Base-by-base conservation (phyloP, 2,329 filamentous ascomycete species). In the Claviceps sp. region DNA sequence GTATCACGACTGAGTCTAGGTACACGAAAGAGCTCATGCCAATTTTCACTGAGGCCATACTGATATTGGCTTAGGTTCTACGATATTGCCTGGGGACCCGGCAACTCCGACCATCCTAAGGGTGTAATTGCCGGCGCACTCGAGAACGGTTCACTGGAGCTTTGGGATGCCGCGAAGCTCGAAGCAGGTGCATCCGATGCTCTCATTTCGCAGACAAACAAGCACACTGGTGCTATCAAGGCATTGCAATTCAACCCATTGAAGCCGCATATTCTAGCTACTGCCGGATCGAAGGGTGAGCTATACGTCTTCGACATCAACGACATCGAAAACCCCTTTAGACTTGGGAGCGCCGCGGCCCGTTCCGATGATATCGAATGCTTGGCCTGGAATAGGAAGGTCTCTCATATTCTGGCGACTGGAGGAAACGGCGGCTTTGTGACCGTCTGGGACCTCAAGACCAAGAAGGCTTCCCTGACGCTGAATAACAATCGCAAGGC, bases 391-490 rank as follows among this genome's bases (percentile, higher is more conserved):
- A 98, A 98, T 71, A 90, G 89, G 65, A 97, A 95, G 72, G 91
- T 97, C 43, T 82, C 91, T 14, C 91, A 98, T 65, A 98, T 98
- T 65, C 73, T 98, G 59, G 93, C 91, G 18, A 97, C 91, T 9
- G 93, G 93, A 58, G 91, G 90, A 64, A 86, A 82, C 56, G 90
- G 89, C 48, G 93, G 93, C 4, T 95, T 97, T 63, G 90, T 97
- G 38, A 97, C 93, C 2, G 91, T 98, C 18, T 98, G 93, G 93
- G 93, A 98, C 70, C 78, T 97, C 58, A 96, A 95, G 75, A 89
- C 88, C 13, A 97, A 95, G 79, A 96, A 95, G 72, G 89, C 95
- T 60, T 96, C 90, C 52, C 73, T 98, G 69, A 96, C 90, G 38
- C 75, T 98, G 58, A 98, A 96, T 74, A 93, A 94, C 65, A 93